Evolutionary conservation across 2,329 filamentous ascomycete genomes (phyloP).

Genomic region (Calonectria multiphialidica): DNA sequence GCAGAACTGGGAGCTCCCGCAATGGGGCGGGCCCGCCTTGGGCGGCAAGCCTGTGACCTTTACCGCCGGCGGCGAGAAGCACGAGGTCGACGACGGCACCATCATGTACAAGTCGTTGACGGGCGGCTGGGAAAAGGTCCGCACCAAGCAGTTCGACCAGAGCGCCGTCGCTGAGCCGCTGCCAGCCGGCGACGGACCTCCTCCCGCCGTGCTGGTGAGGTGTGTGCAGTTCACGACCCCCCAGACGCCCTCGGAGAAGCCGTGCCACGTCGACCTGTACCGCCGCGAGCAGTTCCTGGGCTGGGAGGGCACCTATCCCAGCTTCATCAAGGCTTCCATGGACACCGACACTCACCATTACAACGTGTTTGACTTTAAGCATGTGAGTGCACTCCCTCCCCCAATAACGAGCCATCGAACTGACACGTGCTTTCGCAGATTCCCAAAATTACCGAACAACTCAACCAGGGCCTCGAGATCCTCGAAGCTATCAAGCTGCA

Average conservation of each 20-base stretch:
- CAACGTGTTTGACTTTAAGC: constrained; percentile 40
- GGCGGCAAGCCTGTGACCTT: constrained; percentile 24
- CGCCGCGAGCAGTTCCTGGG: constrained; percentile 43
- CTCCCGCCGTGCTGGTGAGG: constrained; percentile 41
- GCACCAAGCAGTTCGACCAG: constrained; percentile 15
- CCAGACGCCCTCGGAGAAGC: not conserved
- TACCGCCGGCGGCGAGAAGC: constrained; percentile 29
- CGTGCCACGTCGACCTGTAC: constrained; percentile 40
- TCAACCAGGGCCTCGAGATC: constrained; percentile 8
- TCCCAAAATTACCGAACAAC: not conserved
- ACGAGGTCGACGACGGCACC: constrained; percentile 29
- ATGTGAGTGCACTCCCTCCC: not conserved
- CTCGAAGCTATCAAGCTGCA: constrained; percentile 6
- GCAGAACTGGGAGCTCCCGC: constrained; percentile 43
- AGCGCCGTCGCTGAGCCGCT: not conserved
- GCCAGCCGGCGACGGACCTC: constrained; percentile 24
- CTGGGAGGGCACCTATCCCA: constrained; percentile 42
- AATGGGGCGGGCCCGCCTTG: constrained; percentile 35
- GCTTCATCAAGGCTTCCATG: constrained; percentile 45
- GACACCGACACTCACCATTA: constrained; percentile 45
- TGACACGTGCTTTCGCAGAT: not conserved
- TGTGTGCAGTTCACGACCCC: constrained; percentile 28
- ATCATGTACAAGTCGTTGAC: constrained; percentile 38
- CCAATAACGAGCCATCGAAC: not conserved
- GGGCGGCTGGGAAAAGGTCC: constrained; percentile 32